phyloP scores from a whole-genome alignment of 2,329 filamentous ascomycete species.

The Trichoderma hamatum region DNA sequence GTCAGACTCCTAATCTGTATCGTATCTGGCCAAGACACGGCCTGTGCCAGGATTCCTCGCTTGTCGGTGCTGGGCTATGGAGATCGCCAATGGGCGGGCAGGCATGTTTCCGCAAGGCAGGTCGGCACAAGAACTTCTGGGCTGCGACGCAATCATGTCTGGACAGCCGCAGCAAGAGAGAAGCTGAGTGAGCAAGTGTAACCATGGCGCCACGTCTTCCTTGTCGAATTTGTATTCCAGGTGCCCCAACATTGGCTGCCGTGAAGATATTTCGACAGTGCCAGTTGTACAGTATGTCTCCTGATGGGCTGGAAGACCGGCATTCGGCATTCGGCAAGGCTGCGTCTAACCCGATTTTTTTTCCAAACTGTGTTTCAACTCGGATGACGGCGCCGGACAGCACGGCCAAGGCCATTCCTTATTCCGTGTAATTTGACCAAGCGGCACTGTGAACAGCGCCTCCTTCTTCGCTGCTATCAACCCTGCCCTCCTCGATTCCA shows the following conservation, averaged over 20 bases:
- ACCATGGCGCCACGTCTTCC: slow-evolving; percentile 14
- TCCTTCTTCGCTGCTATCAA: slow-evolving; percentile 18
- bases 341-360: slow-evolving; percentile 6
- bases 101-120: background rate
- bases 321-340: slow-evolving; percentile 25
- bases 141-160: slow-evolving; percentile 11
- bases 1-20: background rate
- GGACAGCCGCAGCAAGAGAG: background rate
- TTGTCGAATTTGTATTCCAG: background rate
- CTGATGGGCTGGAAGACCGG: background rate
- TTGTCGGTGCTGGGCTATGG: background rate
- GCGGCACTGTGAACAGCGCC: slow-evolving; percentile 18
- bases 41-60: background rate
- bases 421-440: background rate
- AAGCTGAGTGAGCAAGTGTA: slow-evolving; percentile 13
- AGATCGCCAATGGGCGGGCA: background rate
- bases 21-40: background rate
- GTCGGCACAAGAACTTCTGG: slow-evolving; percentile 11
- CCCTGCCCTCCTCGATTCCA: slow-evolving; percentile 17
- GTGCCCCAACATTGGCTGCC: background rate
- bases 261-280: slow-evolving; percentile 4
- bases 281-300: background rate
- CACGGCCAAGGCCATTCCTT: slow-evolving; percentile 1
- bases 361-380: background rate
- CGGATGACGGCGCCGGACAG: slow-evolving; percentile 1